Conservation (phyloP, 1,284 basidiomycete genomes). For the Moniliella sp. region DNA sequence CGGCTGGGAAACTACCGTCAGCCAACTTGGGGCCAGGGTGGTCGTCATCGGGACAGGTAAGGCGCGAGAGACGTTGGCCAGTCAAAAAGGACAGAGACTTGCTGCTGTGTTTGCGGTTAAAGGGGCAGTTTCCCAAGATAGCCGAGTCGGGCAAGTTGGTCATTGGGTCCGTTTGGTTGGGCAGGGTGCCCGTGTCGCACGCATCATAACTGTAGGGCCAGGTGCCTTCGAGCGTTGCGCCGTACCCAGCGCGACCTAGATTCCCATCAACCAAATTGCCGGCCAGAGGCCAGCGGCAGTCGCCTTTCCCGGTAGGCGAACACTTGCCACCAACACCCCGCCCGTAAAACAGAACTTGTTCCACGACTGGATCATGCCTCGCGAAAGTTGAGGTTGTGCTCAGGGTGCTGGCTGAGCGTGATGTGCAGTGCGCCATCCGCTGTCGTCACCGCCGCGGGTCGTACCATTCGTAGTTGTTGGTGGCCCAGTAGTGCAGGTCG, state of each 20-base stretch:
- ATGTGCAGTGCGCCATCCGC: conserved; percentile 13
- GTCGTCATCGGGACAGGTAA: conserved; percentile 38
- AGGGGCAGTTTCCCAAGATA: conserved; percentile 14
- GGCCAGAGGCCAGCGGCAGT: conserved; percentile 19
- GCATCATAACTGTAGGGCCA: conserved; percentile 5
- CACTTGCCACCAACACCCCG: no score
- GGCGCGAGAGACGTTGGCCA: conserved; percentile 43
- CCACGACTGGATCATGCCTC: conserved; percentile 25
- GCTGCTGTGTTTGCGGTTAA: conserved; percentile 23
- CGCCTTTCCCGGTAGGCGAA: conserved; percentile 14
- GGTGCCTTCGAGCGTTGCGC: conserved; percentile 34
- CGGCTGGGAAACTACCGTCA: no score
- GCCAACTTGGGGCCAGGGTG: conserved; percentile 1
- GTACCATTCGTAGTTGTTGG: conserved; percentile 19
- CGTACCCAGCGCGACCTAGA: conserved; percentile 3
- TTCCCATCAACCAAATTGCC: conserved; percentile 25
- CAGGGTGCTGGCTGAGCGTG: conserved; percentile 32
- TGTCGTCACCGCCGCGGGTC: conserved; percentile 15
- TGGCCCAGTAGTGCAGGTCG: conserved; percentile 21
- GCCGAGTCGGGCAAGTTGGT: no score
- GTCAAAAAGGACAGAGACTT: conserved; percentile 33
- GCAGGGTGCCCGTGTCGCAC: conserved; percentile 21
- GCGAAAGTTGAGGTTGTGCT: conserved; percentile 20
- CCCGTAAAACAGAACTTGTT: conserved; percentile 32
- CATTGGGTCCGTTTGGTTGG: no score